phyloP scores from a whole-genome alignment of 2,329 filamentous ascomycete genomes.

The Paraphaeosphaeria sporulosa region DNA sequence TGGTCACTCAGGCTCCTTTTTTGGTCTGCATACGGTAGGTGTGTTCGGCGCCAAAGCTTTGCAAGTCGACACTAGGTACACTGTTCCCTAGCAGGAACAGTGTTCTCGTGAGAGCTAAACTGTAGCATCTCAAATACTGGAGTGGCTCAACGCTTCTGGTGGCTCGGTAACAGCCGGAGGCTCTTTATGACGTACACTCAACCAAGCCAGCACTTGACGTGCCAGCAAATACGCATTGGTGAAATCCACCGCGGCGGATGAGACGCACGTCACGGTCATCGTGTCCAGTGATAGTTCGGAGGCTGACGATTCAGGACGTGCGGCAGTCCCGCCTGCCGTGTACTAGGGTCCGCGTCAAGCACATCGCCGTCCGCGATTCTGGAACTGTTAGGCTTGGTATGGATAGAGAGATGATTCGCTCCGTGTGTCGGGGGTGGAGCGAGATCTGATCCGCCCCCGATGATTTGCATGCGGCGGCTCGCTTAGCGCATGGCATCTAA shows the following conservation, averaged over 20 bases:
- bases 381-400: not conserved
- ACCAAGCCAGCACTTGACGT: not conserved
- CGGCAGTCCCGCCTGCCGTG: constrained; percentile 8
- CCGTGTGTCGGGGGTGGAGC: not conserved
- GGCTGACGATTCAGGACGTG: constrained; percentile 4
- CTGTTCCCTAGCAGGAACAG: not conserved
- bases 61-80: too few relatives aligned
- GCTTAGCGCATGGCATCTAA: constrained; percentile 2
- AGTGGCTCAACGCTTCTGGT: not conserved
- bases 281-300: not conserved
- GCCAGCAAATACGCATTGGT: not conserved
- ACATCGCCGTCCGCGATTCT: not conserved
- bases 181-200: constrained; percentile 1
- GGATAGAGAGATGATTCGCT: not conserved
- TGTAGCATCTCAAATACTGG: not conserved
- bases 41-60: too few relatives aligned
- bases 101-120: not conserved
- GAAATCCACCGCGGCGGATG: not conserved
- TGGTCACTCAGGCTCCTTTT: too few relatives aligned
- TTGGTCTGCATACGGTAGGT: too few relatives aligned
- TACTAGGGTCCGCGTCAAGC: constrained; percentile 1
- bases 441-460: constrained; percentile 2
- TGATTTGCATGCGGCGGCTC: not conserved
- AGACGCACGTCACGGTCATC: not conserved
- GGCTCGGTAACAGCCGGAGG: not conserved